phyloP scores from a whole-genome alignment of 768 basidiomycete species.

The Amanita pseudoporphyria region DNA sequence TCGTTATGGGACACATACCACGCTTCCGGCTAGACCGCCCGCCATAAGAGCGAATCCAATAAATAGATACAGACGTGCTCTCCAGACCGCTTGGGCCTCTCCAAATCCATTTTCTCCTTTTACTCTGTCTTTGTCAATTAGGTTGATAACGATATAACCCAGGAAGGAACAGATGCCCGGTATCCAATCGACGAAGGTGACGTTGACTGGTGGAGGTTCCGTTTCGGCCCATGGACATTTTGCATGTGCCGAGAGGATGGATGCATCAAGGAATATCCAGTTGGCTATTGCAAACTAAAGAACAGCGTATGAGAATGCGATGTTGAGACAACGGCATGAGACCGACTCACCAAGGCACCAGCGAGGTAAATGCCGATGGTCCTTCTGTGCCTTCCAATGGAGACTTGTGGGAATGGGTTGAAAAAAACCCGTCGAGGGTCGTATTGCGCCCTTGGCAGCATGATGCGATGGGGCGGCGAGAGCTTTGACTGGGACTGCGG shows the following conservation, averaged over 20 bases:
- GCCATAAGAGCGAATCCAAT: conserved; percentile 97
- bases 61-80: conserved; percentile 84
- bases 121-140: conserved; percentile 92
- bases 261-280: conserved; percentile 93
- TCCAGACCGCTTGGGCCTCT: conserved; percentile 81
- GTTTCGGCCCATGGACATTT: conserved; percentile 65
- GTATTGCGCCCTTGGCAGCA: conserved; percentile 62
- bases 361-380: conserved; percentile 86
- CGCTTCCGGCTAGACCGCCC: conserved; percentile 93
- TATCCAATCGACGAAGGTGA: conserved; percentile 95
- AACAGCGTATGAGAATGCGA: conserved; percentile 19
- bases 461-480: conserved; percentile 27
- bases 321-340: background rate
- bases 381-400: conserved; percentile 68
- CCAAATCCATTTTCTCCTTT: conserved; percentile 72
- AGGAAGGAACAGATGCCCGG: conserved; percentile 89
- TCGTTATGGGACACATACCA: conserved; percentile 49
- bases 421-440: conserved; percentile 85
- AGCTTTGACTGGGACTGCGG: background rate
- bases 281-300: conserved; percentile 80
- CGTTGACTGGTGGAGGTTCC: conserved; percentile 55
- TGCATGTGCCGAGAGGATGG: conserved; percentile 82
- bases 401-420: conserved; percentile 74
- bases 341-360: conserved; percentile 72
- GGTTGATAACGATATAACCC: conserved; percentile 85